Percentiles rank a stretch among this genome's conserved stretches.
These are phyloP conservation scores for Podaxis sp. DNA, from an alignment of 768 basidiomycete genomes.

Conservation along the genomic window DNA sequence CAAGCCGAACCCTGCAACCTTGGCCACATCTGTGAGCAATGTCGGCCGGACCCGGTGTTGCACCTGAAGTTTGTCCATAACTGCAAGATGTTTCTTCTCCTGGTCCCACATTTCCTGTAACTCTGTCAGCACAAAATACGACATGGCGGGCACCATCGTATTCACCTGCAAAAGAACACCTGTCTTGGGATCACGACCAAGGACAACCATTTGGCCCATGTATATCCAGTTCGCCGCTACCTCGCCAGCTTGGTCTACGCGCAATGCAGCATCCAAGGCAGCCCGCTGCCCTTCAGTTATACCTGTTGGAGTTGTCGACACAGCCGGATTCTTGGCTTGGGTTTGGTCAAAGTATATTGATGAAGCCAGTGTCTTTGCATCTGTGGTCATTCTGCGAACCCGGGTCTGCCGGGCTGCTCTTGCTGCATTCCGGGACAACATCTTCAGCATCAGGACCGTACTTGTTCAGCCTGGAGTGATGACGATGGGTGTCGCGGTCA, in stretches of 20 bases:
- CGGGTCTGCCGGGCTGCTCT: background rate
- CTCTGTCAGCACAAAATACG: background rate
- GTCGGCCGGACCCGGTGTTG: constrained; percentile 89
- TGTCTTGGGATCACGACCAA: constrained; percentile 54
- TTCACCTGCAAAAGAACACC: constrained; percentile 75
- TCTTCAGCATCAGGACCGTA: background rate
- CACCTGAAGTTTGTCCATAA: constrained; percentile 80
- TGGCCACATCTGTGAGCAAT: constrained; percentile 78
- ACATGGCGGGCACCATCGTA: constrained; percentile 2
- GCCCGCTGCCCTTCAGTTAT: constrained; percentile 49
- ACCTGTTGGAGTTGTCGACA: constrained; percentile 52
- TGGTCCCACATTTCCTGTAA: constrained; percentile 95
- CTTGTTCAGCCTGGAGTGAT: background rate
- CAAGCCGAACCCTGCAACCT: constrained; percentile 82
- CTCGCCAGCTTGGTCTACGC: constrained; percentile 96
- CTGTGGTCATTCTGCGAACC: background rate
- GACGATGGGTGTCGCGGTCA: constrained; percentile 3
- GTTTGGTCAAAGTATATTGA: constrained; percentile 44
- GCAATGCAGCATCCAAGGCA: constrained; percentile 63
- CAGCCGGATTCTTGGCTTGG: constrained; percentile 34
- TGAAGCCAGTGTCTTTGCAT: constrained; percentile 33
- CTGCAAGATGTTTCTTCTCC: constrained; percentile 86
- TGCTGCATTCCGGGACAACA: constrained; percentile 3
- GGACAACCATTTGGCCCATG: constrained; percentile 76
- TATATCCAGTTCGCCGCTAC: constrained; percentile 97